Conservation (phyloP, 352 stramenopile species). For the Phytophthora fragariae region DNA sequence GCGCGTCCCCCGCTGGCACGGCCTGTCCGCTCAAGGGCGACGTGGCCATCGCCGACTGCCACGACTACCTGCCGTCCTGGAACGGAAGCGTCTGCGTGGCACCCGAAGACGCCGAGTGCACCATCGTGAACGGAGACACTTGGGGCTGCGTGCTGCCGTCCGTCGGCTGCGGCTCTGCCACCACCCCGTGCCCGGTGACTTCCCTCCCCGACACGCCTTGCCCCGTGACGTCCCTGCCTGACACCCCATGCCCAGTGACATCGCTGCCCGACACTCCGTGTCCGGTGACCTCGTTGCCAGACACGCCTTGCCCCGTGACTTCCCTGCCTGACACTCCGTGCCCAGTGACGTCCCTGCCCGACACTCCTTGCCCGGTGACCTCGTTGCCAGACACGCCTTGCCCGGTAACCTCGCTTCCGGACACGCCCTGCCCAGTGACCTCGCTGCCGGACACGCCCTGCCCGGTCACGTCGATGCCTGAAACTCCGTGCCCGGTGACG, state of each 20-base stretch:
- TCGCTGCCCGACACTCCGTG: conserved; percentile 25
- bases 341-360: conserved; percentile 16
- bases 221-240: conserved; percentile 18
- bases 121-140: conserved; percentile 42
- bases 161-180: conserved; percentile 30
- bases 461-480: too few species aligned
- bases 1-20: conserved; percentile 32
- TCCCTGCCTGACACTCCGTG: conserved; percentile 22
- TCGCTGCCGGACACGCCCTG: conserved; percentile 4
- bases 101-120: conserved; percentile 50
- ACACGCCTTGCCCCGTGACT: conserved; percentile 22
- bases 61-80: conserved; percentile 55
- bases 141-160: conserved; percentile 49
- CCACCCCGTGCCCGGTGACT: conserved; percentile 25
- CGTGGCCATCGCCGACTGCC: conserved; percentile 40
- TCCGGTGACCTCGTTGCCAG: conserved; percentile 8
- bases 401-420: conserved; percentile 17
- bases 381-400: conserved; percentile 18
- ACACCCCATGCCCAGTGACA: conserved; percentile 22
- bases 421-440: conserved; percentile 17
- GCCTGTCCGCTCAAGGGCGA: conserved; percentile 44
- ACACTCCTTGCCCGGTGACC: conserved; percentile 18
- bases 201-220: conserved; percentile 24
- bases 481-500: too few species aligned
- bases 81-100: conserved; percentile 47